A percentile compares a stretch with the other conserved stretches of the same genome.
Evolutionary conservation across 495 filamentous ascomycete genomes (phyloP).

Genomic region (Neurospora sublineolata): DNA sequence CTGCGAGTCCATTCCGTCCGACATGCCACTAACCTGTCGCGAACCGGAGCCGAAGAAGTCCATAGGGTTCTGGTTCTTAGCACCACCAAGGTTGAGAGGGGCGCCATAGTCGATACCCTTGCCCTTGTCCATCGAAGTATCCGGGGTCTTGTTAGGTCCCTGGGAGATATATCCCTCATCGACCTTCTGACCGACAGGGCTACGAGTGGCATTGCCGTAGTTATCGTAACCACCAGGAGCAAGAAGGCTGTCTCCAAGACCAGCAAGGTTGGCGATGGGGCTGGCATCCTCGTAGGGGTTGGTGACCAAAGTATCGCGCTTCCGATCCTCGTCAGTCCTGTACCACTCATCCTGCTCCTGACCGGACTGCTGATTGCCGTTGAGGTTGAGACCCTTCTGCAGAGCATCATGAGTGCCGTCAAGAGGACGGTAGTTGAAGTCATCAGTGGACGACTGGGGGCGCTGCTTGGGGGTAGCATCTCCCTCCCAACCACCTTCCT

Average conservation of each 20-base stretch:
- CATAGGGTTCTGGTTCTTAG: slow-evolving; percentile 9
- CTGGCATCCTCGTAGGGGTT: slow-evolving; percentile 48
- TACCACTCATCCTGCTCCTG: slow-evolving; percentile 44
- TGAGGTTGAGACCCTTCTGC: slow-evolving; percentile 19
- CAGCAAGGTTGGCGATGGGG: slow-evolving; percentile 39
- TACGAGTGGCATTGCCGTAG: slow-evolving; percentile 29
- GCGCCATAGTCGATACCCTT: slow-evolving; percentile 50
- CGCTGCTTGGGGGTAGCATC: slow-evolving; percentile 30
- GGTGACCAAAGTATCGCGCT: slow-evolving; percentile 45
- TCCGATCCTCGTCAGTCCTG: slow-evolving; percentile 41
- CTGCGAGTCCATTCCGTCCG: slow-evolving; percentile 78
- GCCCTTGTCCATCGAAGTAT: slow-evolving; percentile 32
- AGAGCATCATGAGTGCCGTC: slow-evolving; percentile 9
- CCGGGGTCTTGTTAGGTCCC: slow-evolving; percentile 59
- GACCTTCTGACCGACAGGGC: slow-evolving; percentile 33
- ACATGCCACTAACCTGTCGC: slow-evolving; percentile 76
- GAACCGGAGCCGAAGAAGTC: slow-evolving; percentile 6
- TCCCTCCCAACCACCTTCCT: slow-evolving; percentile 20
- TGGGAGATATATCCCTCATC: slow-evolving; percentile 92
- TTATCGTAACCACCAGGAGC: slow-evolving; percentile 24
- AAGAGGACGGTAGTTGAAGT: slow-evolving; percentile 21
- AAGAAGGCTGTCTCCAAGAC: slow-evolving; percentile 36
- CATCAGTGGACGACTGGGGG: slow-evolving; percentile 23
- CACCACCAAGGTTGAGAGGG: slow-evolving; percentile 40
- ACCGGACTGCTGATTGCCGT: slow-evolving; percentile 36